These are phyloP conservation scores for Blastocrithidia nonstop DNA, from an alignment of 208 protist genomes.

Conservation along the genomic window DNA sequence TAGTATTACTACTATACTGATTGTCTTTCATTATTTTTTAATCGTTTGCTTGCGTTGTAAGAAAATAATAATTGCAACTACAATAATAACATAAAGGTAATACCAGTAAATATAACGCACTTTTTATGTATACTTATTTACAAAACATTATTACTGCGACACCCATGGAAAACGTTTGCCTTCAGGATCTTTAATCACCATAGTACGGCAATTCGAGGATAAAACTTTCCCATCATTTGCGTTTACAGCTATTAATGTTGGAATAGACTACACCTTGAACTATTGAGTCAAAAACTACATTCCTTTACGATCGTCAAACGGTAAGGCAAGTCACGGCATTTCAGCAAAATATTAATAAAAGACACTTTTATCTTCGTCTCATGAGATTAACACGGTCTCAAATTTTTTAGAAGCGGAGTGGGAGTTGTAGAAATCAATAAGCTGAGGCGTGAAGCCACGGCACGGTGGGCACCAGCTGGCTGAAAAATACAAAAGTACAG, in stretches of 20 bases:
- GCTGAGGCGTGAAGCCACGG: constrained; percentile 78
- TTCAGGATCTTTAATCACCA: constrained; percentile 16
- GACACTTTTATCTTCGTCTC: constrained; percentile 68
- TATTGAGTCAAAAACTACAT: constrained; percentile 8
- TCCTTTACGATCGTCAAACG: constrained; percentile 16
- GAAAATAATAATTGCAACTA: no score
- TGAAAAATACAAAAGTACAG: constrained; percentile 81
- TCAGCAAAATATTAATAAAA: no score
- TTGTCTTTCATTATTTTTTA: no score
- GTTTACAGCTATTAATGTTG: constrained; percentile 23
- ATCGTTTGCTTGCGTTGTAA: no score
- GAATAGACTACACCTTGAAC: constrained; percentile 17
- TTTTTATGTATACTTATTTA: no score
- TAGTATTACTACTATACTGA: no score
- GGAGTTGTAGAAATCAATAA: constrained; percentile 73
- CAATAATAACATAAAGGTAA: no score
- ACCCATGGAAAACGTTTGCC: constrained; percentile 28
- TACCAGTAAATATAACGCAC: no score
- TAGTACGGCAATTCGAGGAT: constrained; percentile 12
- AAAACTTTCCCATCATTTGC: constrained; percentile 18
- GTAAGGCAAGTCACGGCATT: constrained; percentile 31
- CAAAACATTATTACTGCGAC: no score
- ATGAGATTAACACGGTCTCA: constrained; percentile 70
- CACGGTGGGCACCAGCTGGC: constrained; percentile 91
- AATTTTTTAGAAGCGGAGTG: constrained; percentile 60